Percentiles rank a stretch among this genome's conserved stretches.
These are phyloP conservation scores for Xanthoconium separans DNA, from an alignment of 1,284 basidiomycete genomes.

Conservation along the genomic window DNA sequence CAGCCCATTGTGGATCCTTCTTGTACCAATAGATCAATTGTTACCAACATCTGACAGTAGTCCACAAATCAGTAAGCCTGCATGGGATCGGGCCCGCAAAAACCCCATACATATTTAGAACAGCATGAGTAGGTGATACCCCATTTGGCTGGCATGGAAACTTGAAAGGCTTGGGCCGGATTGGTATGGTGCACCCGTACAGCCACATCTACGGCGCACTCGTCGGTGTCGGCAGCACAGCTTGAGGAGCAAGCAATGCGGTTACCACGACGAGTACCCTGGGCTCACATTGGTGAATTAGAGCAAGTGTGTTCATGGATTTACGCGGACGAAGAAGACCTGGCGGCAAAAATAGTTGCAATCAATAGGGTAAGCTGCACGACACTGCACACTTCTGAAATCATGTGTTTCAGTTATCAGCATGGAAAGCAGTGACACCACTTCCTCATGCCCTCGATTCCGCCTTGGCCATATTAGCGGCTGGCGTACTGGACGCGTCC, in stretches of 20 bases:
- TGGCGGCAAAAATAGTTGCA: conserved; percentile 56
- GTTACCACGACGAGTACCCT: conserved; percentile 81
- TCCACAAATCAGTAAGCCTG: too few species aligned
- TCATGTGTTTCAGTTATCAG: conserved; percentile 57
- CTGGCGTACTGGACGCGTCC: conserved; percentile 52
- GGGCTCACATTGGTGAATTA: conserved; percentile 74
- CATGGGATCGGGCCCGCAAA: too few species aligned
- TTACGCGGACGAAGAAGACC: conserved; percentile 66
- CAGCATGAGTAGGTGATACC: not conserved
- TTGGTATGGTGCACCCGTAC: too few species aligned
- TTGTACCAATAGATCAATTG: too few species aligned
- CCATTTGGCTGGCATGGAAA: not conserved
- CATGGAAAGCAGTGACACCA: conserved; percentile 70
- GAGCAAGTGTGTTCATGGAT: conserved; percentile 82
- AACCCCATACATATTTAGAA: not conserved
- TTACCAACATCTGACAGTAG: not conserved
- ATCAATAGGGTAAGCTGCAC: conserved; percentile 65
- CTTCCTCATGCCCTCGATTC: conserved; percentile 76
- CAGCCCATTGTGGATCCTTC: not conserved
- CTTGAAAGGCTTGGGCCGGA: too few species aligned
- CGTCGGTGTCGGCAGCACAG: not conserved
- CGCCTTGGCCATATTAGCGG: conserved; percentile 65
- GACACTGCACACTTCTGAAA: not conserved
- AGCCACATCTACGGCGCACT: not conserved
- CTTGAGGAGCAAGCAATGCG: conserved; percentile 47